Evolutionary conservation across 306 rosid genomes (phyloP), one percentile per base, ranked within the genome.

Genomic region (Crotalaria pallida): DNA sequence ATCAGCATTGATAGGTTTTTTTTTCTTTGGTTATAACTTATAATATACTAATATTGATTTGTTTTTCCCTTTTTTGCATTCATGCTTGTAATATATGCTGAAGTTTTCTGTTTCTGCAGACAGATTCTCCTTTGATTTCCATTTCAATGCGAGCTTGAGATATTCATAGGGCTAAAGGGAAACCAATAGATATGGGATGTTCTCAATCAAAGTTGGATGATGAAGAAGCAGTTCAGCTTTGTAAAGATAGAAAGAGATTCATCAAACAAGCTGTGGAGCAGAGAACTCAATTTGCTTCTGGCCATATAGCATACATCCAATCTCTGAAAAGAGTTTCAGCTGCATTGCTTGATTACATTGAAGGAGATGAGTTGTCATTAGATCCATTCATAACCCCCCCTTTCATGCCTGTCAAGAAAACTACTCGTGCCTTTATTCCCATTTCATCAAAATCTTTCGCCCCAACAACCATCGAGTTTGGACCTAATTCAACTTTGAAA

Each of bases 181-280:
- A 63, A 31, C 73, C 47, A 77, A 65, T 83, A 82, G 80, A 91
- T 41, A 41, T 94, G 99, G 99, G 99, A 84, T 94, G 99, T 77
- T 91, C 96, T 43, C 80, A 86, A 68, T 91, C 99, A 56, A 91
- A 77, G 82, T 85, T 87, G 64, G 92, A 94, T 45, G 91, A 94
- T 76, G 88, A 75, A 86, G 99, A 91, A 67, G 91, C 87, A 34
- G 96, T 94, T 71, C 82, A 94, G 78, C 92, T 94, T 71, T 94
- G 97, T 69, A 94, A 89, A 86, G 96, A 94, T 58, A 73, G 99
- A 61, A 94, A 83, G 80, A 58, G 41, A 21, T 89, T 88, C 91
- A 86, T 94, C 69, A 87, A 88, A 86, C 92, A 91, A 61, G 97
- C 99, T 19, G 86, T 88, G 58, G 92, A 91, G 76, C 87, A 86